Percentiles rank a stretch among this genome's conserved stretches.
phyloP scores from a whole-genome alignment of 208 protist genomes.

The Porcisia deanei region DNA sequence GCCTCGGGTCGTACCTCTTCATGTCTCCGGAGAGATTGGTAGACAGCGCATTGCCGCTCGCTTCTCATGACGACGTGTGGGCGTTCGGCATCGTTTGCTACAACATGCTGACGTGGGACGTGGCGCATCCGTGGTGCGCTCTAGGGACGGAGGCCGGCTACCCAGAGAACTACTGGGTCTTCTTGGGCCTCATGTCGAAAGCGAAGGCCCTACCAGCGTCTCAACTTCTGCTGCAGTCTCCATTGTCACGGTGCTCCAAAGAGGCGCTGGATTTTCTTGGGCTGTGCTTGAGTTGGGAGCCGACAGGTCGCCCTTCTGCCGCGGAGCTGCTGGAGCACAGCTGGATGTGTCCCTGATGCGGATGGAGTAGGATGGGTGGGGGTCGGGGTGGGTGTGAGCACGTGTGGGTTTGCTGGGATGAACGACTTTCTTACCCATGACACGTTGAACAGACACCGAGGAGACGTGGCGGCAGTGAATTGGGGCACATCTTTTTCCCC shows the following conservation, averaged over 20 bases:
- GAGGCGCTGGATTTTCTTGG: conserved; percentile 29
- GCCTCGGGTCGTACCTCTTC: conserved; percentile 34
- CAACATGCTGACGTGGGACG: conserved; percentile 37
- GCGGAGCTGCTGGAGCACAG: conserved; percentile 31
- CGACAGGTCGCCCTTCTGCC: conserved; percentile 28
- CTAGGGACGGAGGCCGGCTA: not conserved
- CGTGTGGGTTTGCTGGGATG: not conserved
- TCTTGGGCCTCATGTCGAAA: conserved; percentile 10
- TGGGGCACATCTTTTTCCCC: not conserved
- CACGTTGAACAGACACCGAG: not conserved
- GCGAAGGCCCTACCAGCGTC: not conserved
- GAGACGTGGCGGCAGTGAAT: not conserved
- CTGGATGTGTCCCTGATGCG: conserved; percentile 16
- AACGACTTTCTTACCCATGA: not conserved
- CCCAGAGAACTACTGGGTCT: conserved; percentile 17
- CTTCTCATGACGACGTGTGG: conserved; percentile 53
- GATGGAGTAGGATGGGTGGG: not conserved
- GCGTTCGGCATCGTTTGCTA: conserved; percentile 47
- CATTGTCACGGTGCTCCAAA: conserved; percentile 10
- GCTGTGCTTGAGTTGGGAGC: conserved; percentile 43
- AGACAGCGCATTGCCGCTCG: conserved; percentile 1
- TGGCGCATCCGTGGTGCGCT: conserved; percentile 29
- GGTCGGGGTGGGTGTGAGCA: not conserved
- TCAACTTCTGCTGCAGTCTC: conserved; percentile 1
- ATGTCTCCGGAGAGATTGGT: conserved; percentile 37